Conservation (phyloP, 2,329 filamentous ascomycete genomes). For the Aureobasidium vineae region DNA sequence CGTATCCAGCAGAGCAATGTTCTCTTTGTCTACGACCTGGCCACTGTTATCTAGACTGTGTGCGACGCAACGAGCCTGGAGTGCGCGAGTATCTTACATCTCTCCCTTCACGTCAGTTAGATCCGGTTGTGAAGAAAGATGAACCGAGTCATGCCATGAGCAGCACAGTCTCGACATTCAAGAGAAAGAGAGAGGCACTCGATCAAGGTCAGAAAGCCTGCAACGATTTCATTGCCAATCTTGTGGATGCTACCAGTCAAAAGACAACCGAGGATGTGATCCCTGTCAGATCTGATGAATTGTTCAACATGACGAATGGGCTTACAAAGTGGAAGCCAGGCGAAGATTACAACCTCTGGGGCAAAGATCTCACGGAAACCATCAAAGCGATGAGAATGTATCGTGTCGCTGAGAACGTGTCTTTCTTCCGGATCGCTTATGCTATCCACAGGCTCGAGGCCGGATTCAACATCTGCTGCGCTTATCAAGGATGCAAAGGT, state of each 20-base stretch:
- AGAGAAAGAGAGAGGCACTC: background rate
- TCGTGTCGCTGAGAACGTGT: background rate
- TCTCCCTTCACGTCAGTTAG: background rate
- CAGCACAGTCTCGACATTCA: background rate
- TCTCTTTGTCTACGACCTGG: background rate
- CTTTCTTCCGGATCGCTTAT: background rate
- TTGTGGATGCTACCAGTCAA: background rate
- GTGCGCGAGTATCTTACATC: background rate
- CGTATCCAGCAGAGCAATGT: background rate
- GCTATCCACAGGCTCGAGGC: background rate
- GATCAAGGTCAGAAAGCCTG: background rate
- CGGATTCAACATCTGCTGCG: background rate
- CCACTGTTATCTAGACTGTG: background rate
- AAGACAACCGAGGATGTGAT: background rate
- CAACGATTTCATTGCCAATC: background rate
- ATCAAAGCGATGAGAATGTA: background rate
- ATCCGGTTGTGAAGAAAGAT: background rate
- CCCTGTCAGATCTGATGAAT: background rate
- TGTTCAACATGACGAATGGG: background rate
- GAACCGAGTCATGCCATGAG: background rate
- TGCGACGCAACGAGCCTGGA: background rate
- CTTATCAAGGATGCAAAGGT: background rate
- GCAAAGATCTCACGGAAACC: background rate
- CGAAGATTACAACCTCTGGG: background rate
- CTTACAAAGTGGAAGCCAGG: background rate